phyloP scores from a whole-genome alignment of 2,329 filamentous ascomycete genomes.

The Xylaria multiplex region DNA sequence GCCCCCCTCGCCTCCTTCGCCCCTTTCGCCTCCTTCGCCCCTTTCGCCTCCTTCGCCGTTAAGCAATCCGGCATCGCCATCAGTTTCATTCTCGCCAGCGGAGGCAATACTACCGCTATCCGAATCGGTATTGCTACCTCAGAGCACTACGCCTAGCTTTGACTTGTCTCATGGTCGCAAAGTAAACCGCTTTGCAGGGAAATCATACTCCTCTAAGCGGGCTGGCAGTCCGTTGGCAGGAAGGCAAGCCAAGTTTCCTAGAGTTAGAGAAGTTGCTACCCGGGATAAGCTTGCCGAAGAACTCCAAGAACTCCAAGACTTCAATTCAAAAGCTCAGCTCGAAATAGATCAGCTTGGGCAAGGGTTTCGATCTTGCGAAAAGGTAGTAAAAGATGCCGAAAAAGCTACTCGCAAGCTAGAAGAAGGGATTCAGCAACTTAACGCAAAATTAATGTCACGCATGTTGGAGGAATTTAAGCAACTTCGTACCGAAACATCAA shows the following conservation, averaged over 20 bases:
- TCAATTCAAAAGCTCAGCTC: neutral
- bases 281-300: neutral
- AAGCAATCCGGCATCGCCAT: neutral
- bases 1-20: no score
- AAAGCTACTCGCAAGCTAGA: neutral
- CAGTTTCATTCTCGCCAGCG: conserved; percentile 1
- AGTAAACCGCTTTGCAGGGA: conserved; percentile 8
- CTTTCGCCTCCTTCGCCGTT: no score
- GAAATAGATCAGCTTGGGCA: neutral
- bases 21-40: no score
- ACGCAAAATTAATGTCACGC: neutral
- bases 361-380: neutral
- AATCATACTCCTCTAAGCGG: conserved; percentile 2
- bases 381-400: neutral
- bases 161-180: conserved; percentile 5
- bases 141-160: neutral
- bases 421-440: neutral
- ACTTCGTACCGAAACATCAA: neutral
- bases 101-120: conserved; percentile 1
- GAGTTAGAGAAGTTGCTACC: neutral
- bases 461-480: conserved; percentile 2
- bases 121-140: neutral
- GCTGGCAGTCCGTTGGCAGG: conserved; percentile 1
- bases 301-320: neutral
- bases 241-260: conserved; percentile 2